These are phyloP conservation scores for Dothistroma septosporum DNA, from an alignment of 2,329 filamentous ascomycete genomes.

Conservation along the genomic window DNA sequence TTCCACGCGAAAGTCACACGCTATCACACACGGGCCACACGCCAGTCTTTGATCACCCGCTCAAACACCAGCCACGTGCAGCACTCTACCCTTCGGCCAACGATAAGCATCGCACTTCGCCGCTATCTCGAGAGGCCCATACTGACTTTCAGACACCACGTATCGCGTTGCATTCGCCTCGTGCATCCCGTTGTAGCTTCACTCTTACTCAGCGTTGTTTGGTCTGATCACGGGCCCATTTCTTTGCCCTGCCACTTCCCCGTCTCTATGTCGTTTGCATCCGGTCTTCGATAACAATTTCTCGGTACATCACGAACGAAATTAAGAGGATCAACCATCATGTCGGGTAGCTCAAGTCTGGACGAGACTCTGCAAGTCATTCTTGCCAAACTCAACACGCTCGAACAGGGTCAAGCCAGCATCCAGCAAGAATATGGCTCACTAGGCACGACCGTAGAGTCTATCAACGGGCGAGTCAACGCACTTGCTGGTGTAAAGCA, in stretches of 20 bases:
- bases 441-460: slow-evolving; percentile 55
- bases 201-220: not conserved
- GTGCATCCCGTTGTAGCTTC: not conserved
- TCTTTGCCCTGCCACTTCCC: slow-evolving; percentile 1
- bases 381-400: slow-evolving; percentile 50
- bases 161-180: not conserved
- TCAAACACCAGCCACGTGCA: not conserved
- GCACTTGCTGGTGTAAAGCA: slow-evolving; percentile 57
- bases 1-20: not conserved
- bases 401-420: slow-evolving; percentile 54
- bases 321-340: not conserved
- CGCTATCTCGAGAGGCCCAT: not conserved
- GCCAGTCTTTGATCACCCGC: not conserved
- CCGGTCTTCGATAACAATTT: slow-evolving; percentile 2
- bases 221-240: not conserved
- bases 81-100: not conserved
- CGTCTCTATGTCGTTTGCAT: not conserved
- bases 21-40: not conserved
- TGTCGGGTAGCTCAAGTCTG: slow-evolving; percentile 11
- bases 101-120: slow-evolving; percentile 4
- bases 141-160: not conserved
- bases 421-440: slow-evolving; percentile 53
- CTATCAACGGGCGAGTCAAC: slow-evolving; percentile 59
- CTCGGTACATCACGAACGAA: not conserved
- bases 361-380: slow-evolving; percentile 49